phyloP scores from a whole-genome alignment of 768 basidiomycete genomes.

The Phanerochaete sordida region DNA sequence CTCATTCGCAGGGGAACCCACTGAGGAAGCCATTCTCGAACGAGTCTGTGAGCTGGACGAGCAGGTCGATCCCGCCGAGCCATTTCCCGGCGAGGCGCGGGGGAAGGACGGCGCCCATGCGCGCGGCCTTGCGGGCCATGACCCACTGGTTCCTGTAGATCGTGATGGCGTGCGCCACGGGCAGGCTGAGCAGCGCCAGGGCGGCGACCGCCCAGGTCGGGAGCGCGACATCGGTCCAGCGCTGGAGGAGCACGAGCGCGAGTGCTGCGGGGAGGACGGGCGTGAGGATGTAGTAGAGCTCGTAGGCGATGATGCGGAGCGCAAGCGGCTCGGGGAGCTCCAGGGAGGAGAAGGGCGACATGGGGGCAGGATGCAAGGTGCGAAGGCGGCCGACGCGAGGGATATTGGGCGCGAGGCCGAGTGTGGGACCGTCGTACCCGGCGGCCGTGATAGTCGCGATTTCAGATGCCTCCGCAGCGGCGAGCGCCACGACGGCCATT shows the following conservation, averaged over 20 bases:
- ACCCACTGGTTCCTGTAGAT: not conserved
- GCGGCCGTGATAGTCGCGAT: no score
- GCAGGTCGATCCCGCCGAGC: constrained; percentile 33
- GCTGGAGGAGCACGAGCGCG: not conserved
- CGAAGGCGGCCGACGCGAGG: not conserved
- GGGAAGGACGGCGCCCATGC: constrained; percentile 10
- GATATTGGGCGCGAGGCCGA: no score
- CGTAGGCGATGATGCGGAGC: not conserved
- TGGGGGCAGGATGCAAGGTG: not conserved
- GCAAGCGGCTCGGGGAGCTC: not conserved
- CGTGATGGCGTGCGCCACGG: not conserved
- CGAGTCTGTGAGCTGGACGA: constrained; percentile 19
- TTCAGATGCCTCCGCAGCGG: no score
- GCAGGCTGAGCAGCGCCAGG: not conserved
- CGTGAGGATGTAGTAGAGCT: not conserved
- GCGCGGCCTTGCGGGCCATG: constrained; percentile 1
- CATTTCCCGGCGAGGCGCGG: constrained; percentile 29
- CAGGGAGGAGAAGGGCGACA: not conserved
- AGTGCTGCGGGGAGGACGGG: not conserved
- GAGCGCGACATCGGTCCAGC: not conserved
- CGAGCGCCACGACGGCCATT: no score
- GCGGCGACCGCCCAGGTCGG: constrained; percentile 4
- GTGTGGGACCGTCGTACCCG: no score
- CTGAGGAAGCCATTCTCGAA: constrained; percentile 34
- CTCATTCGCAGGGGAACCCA: constrained; percentile 8